Evolutionary conservation across 2,329 filamentous ascomycete species (phyloP), one percentile per base, ranked within the genome.

Genomic region (Fusarium scirpi): DNA sequence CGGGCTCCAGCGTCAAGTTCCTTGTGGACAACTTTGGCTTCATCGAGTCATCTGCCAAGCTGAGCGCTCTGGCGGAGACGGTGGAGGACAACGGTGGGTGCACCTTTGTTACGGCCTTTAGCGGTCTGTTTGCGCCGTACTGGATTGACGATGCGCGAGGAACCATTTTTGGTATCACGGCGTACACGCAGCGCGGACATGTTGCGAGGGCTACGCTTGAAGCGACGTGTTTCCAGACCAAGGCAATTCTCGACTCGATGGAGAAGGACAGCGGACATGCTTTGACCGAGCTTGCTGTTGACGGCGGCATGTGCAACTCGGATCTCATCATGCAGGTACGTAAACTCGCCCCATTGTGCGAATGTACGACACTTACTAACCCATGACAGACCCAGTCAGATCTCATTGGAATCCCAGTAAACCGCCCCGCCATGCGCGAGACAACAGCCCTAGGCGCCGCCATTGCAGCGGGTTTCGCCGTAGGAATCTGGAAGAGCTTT

Each of bases 111-210:
- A 94, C 92, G 12, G 92, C 92, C 12, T 94, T 94, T 78, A 92
- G 90, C 78, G 92, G 92, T 52, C 85, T 94, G 6, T 94, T 94
- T 77, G 92, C 92, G 1, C 92, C 92, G 1, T 94, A 94, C 81
- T 94, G 92, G 92, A 92, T 94, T 69, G 92, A 94, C 78, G 91
- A 94, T 80, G 92, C 92, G 3, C 87, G 92, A 76, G 92, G 92
- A 61, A 94, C 92, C 44, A 92, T 93, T 72, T 92, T 93, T 73
- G 91, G 91, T 46, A 92, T 94, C 74, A 93, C 92, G 0, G 89
- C 92, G 66, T 91, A 92, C 80, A 94, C 92, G 0, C 85, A 93
- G 78, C 87, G 87, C 38, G 92, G 92, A 8, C 92, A 94, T 79
- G 91, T 94, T 74, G 92, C 92, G 29, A 88, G 92, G 53, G 92